Base-by-base conservation (phyloP, 164 flowering plant species). In the Tinospora cordifolia region DNA sequence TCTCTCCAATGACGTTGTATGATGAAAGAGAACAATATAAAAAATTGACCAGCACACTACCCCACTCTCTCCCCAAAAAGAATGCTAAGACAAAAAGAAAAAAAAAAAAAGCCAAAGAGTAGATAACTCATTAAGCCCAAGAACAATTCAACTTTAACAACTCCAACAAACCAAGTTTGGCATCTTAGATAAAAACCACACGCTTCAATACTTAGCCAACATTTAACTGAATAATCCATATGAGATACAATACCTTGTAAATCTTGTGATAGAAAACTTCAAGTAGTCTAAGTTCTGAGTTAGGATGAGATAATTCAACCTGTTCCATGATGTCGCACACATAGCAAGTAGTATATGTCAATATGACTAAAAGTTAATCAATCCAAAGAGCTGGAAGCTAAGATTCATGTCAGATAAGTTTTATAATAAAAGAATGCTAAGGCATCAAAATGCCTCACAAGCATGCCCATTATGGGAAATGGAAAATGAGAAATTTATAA, bases 211-310 rank as follows among this genome's bases (percentile, higher is more conserved):
- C 46, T 41, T n/a, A 14, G 21, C 59, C 59, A 51, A 15, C 19
- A 3, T 51, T 6, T 51, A 51, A 17, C 3, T 51, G 21, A 54
- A n/a, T 22, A n/a, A 54, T 54, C 9, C 10, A 22, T 54, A 21
- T 4, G 10, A 9, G 8, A 21, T n/a, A 54, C 21, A 27, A 44
- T 58, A 85, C 91, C 89, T 86, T 87, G 71, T 86, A 84, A 62
- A 87, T 87, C 79, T 82, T 87, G 79, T 86, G 89, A 73, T 83
- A 79, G 77, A 83, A 87, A 70, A 87, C 89, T 77, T 87, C 87
- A 72, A 87, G 86, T 72, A 87, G 67, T 59, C 91, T 76, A 39
- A 87, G 85, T 70, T 86, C 91, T 0, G 86, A 88, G 79, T 81
- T 74, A 12, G 84, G 83, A 78, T 83, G 83, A 40, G 91, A 86